Percentiles rank a stretch among this genome's conserved stretches.
These are phyloP conservation scores for Capsaspora owczarzaki DNA, from an alignment of 78 protist genomes.

Conservation along the genomic window DNA sequence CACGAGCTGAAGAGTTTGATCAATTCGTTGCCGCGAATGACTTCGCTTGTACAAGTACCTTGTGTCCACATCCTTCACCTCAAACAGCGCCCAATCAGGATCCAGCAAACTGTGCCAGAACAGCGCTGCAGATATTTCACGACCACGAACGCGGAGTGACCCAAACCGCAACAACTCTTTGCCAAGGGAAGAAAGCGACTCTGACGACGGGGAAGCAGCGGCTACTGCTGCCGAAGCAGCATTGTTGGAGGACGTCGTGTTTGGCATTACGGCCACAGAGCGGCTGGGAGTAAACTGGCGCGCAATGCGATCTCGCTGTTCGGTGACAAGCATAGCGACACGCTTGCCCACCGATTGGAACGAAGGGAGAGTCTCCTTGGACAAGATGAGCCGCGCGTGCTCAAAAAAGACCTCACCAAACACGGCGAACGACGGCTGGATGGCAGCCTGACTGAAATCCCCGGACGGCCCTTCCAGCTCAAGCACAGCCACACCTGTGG, in stretches of 20 bases:
- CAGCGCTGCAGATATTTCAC: not conserved
- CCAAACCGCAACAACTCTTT: not conserved
- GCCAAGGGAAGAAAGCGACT: not conserved
- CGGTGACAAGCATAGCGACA: too few species aligned
- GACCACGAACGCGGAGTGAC: not conserved
- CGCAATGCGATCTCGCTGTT: too few species aligned
- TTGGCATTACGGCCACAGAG: too few species aligned
- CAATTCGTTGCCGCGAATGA: too few species aligned
- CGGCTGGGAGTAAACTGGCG: too few species aligned
- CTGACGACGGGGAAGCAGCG: not conserved
- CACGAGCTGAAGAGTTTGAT: too few species aligned
- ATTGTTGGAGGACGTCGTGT: too few species aligned
- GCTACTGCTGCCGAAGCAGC: too few species aligned
- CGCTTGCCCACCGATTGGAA: too few species aligned
- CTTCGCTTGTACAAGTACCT: not conserved
- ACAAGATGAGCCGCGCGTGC: not conserved
- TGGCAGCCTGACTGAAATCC: too few species aligned
- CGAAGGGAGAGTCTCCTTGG: slow-evolving; percentile 17
- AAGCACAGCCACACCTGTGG: too few species aligned
- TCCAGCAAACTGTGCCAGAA: slow-evolving; percentile 32
- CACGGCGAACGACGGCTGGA: not conserved
- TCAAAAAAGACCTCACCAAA: not conserved
- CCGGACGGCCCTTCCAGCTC: too few species aligned
- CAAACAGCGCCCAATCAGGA: slow-evolving; percentile 8
- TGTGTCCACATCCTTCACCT: not conserved